Evolutionary conservation across 306 rosid genomes (phyloP).

Genomic region (Cicer yamashitae): DNA sequence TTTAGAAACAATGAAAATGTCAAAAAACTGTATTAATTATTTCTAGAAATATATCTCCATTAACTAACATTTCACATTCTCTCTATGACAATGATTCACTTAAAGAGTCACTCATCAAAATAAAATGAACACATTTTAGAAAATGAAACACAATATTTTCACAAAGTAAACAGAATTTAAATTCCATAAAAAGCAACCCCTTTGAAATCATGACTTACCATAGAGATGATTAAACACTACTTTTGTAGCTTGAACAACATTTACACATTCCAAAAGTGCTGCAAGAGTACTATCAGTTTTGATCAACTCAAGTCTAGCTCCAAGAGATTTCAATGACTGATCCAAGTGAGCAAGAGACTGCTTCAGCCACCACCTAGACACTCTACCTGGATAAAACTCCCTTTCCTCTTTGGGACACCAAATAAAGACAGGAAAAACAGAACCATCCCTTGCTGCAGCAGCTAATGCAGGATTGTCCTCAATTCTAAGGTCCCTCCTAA

Average conservation of each 20-base stretch:
- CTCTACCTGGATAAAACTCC: slow-evolving; percentile 82
- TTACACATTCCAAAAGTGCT: slow-evolving; percentile 59
- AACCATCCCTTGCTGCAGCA: slow-evolving; percentile 76
- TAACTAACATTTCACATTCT: no score
- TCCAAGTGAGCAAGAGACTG: slow-evolving; percentile 80
- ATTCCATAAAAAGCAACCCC: slow-evolving; percentile 20
- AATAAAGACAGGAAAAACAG: slow-evolving; percentile 36
- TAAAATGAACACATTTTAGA: no score
- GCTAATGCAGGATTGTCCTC: slow-evolving; percentile 45
- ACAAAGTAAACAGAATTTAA: not conserved
- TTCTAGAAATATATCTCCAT: no score
- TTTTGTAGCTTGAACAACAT: slow-evolving; percentile 74
- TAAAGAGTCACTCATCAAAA: no score
- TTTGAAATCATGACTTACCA: slow-evolving; percentile 56
- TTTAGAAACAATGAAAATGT: no score
- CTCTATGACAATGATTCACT: no score
- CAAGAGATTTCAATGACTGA: slow-evolving; percentile 77
- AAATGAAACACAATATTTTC: no score
- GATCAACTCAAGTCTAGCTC: slow-evolving; percentile 75
- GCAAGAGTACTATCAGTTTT: slow-evolving; percentile 50
- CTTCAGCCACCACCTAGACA: slow-evolving; percentile 97
- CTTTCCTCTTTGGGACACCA: slow-evolving; percentile 44
- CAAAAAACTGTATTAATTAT: no score
- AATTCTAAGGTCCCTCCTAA: slow-evolving; percentile 71
- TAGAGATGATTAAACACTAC: slow-evolving; percentile 88